phyloP scores from a whole-genome alignment of 768 basidiomycete genomes.

The Myochromella boudieri region DNA sequence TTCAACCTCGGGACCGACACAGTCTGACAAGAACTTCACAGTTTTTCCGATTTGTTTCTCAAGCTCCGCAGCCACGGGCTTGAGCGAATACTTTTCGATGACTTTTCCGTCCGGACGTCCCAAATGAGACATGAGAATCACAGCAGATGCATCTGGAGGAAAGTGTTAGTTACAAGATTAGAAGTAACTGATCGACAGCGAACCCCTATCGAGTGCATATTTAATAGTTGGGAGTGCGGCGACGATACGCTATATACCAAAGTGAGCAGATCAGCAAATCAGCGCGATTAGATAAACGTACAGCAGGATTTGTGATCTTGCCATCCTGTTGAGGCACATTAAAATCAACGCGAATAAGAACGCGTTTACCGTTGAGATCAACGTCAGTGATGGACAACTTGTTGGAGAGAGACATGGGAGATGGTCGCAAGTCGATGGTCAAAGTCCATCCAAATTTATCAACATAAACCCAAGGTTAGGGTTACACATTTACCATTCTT shows the following conservation, averaged over 20 bases:
- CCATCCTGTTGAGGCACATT: conserved; percentile 91
- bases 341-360: conserved; percentile 95
- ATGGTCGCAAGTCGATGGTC: conserved; percentile 19
- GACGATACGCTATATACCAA: conserved; percentile 77
- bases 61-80: conserved; percentile 81
- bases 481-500: conserved; percentile 18
- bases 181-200: conserved; percentile 2
- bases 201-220: conserved; percentile 87
- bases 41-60: conserved; percentile 67
- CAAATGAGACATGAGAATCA: conserved; percentile 97
- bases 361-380: conserved; percentile 82
- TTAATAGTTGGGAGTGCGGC: conserved; percentile 95
- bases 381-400: conserved; percentile 93
- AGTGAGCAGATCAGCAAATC: conserved; percentile 14
- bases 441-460: conserved; percentile 8
- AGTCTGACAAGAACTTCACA: conserved; percentile 83
- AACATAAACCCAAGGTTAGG: conserved; percentile 26
- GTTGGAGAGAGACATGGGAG: conserved; percentile 86
- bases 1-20: conserved; percentile 85
- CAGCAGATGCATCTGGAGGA: conserved; percentile 66
- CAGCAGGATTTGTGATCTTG: conserved; percentile 95
- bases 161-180: conserved; percentile 13
- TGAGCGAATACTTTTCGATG: conserved; percentile 86
- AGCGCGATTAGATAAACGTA: conserved; percentile 40
- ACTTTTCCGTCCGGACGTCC: conserved; percentile 95